phyloP scores from a whole-genome alignment of 1,284 basidiomycete genomes.

The Ustilago lituana region DNA sequence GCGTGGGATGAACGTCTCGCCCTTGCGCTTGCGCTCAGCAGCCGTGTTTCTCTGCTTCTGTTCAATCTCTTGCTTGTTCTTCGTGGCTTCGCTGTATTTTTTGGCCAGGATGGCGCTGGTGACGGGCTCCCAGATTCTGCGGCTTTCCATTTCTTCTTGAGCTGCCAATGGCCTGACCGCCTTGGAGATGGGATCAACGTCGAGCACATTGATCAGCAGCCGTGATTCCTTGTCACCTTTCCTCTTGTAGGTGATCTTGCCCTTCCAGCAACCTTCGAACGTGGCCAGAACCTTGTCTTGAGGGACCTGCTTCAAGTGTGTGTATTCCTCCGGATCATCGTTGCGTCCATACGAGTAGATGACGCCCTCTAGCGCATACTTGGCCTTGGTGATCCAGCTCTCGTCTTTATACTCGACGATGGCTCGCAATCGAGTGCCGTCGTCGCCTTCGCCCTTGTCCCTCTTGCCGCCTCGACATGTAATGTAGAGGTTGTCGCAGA shows the following conservation, averaged over 20 bases:
- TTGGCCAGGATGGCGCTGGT: constrained; percentile 76
- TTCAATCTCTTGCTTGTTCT: constrained; percentile 62
- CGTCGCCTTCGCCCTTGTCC: constrained; percentile 56
- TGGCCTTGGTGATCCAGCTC: constrained; percentile 91
- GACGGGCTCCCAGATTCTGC: constrained; percentile 87
- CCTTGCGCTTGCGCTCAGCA: constrained; percentile 55
- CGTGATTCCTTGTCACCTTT: constrained; percentile 76
- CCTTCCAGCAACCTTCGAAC: constrained; percentile 89
- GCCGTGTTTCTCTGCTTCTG: constrained; percentile 59
- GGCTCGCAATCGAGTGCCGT: constrained; percentile 73
- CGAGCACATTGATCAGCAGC: constrained; percentile 80
- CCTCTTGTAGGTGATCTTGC: constrained; percentile 81
- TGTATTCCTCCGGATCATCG: constrained; percentile 77
- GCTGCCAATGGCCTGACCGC: constrained; percentile 80
- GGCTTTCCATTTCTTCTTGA: constrained; percentile 83
- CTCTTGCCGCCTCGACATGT: constrained; percentile 79
- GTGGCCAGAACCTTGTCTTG: constrained; percentile 78
- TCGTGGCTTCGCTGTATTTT: constrained; percentile 74
- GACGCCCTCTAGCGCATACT: constrained; percentile 87
- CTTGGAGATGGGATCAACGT: constrained; percentile 82
- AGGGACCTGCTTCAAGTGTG: constrained; percentile 89
- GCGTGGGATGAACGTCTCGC: constrained; percentile 72
- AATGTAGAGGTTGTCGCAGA: constrained; percentile 80
- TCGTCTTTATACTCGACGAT: constrained; percentile 97
- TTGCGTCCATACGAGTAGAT: constrained; percentile 77